phyloP scores from a whole-genome alignment of 108 stramenopile species.

The Aurantiochytrium sp. region DNA sequence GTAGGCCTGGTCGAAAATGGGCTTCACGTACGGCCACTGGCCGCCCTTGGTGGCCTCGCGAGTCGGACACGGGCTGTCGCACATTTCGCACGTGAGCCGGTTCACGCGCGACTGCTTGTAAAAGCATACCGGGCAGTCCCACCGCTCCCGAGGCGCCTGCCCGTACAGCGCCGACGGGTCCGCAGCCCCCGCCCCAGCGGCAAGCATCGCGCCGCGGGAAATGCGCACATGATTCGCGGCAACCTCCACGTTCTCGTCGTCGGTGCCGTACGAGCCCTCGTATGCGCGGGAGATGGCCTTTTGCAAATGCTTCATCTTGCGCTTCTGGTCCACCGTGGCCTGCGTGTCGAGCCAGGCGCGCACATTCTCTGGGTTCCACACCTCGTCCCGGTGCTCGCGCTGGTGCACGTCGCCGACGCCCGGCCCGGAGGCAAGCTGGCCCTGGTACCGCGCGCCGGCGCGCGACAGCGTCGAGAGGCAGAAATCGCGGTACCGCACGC shows the following conservation, averaged over 20 bases:
- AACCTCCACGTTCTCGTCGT: no score
- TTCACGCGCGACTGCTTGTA: background rate
- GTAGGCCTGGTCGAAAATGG: background rate
- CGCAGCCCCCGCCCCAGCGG: no score
- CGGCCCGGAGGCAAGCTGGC: background rate
- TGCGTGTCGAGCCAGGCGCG: background rate
- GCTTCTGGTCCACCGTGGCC: background rate
- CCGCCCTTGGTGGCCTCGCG: background rate
- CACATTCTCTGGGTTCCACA: background rate
- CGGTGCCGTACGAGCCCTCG: no score
- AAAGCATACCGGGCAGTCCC: slow-evolving; percentile 29
- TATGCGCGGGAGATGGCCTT: background rate
- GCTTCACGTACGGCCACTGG: slow-evolving; percentile 16
- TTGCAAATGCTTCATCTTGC: background rate
- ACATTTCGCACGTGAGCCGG: slow-evolving; percentile 13
- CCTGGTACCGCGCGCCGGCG: background rate
- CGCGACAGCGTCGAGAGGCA: background rate
- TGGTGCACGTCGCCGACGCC: background rate
- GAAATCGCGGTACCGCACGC: background rate
- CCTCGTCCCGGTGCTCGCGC: background rate
- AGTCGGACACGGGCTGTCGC: slow-evolving; percentile 6
- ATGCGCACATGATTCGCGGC: no score
- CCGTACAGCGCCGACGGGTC: no score
- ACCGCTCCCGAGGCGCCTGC: background rate
- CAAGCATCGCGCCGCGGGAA: no score